Base-by-base conservation (phyloP, 23 red algal species). In the Gracilaria domingensis region DNA sequence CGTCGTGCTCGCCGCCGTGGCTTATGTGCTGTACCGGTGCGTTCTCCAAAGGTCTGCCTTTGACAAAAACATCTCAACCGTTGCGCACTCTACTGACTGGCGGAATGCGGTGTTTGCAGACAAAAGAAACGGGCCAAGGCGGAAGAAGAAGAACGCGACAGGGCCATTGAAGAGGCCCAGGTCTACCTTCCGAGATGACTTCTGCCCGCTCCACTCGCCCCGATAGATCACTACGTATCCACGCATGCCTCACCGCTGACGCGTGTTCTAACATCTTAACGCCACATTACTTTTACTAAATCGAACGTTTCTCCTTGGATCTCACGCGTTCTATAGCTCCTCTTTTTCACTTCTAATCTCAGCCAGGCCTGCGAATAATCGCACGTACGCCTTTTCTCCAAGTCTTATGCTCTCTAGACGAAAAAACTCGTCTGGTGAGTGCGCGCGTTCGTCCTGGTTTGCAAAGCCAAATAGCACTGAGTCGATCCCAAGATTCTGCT, bases 381-480 rank as follows among this genome's bases (percentile, higher is more conserved):
- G 69, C 44, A 86, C 86, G 59, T 96, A 96, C 21, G 88, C 86
- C 36, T 40, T 49, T 44, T 80, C 89, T 44, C 87, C 95, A 26
- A 53, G 74, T 70, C 61, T 77, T 26, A 84, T 84, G 75, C 88
- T 88, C 12, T 53, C 51, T 25, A 96, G 28, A 18, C 95, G 87
- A 29, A 58, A 72, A 71, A 88, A 96, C 54, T 96, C 95, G 64
- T 96, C 79, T 16, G 95, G 95, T 30, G 89, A 88, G 24, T 96
- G 95, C 29, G 91, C 85, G 48, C 83, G 84, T 67, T 96, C 95
- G 45, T 96, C 95, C 18, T 56, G 42, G 70, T 59, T 66, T 9
- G 70, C 95, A 73, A 96, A 96, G 16, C 88, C 95, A 73, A 96
- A 93, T 53, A 96, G 51, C 47, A 79, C 78, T 45, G 95, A 79